Evolutionary conservation across 2,329 filamentous ascomycete species (phyloP).

Genomic region (Plenodomus lindquistii): DNA sequence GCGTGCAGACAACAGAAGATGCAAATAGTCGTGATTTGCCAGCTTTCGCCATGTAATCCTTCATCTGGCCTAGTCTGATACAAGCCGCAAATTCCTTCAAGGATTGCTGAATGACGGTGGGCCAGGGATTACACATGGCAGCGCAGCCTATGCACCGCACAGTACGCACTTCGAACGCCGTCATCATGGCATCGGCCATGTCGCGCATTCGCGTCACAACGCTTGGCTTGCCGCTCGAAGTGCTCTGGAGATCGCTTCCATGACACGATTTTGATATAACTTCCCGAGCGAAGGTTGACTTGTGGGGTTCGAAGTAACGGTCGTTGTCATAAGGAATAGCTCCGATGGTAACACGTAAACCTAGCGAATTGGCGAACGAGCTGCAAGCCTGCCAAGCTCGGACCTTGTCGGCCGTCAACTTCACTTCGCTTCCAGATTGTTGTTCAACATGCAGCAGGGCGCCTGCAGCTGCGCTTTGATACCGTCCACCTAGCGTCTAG

Average conservation of each 20-base stretch:
- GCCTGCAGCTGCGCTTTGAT: background rate
- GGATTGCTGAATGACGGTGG: background rate
- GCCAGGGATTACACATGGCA: background rate
- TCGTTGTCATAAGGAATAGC: background rate
- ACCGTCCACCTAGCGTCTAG: background rate
- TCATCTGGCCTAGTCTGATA: background rate
- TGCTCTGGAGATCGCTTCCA: background rate
- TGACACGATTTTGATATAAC: background rate
- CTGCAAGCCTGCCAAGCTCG: constrained; percentile 4
- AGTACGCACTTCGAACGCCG: too few species aligned
- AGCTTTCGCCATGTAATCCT: background rate
- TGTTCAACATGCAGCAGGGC: background rate
- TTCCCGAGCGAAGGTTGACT: background rate
- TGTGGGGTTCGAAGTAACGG: background rate
- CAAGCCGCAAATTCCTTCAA: background rate
- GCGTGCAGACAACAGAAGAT: background rate
- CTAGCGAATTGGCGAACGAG: background rate
- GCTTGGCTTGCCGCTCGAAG: background rate
- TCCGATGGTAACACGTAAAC: background rate
- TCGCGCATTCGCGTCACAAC: background rate
- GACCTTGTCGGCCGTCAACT: constrained; percentile 1
- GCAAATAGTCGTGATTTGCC: background rate
- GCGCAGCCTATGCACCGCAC: too few species aligned
- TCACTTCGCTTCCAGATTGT: constrained; percentile 4
- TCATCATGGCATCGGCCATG: background rate